phyloP scores from a whole-genome alignment of 768 basidiomycete species.

The Dioszegia crocea region DNA sequence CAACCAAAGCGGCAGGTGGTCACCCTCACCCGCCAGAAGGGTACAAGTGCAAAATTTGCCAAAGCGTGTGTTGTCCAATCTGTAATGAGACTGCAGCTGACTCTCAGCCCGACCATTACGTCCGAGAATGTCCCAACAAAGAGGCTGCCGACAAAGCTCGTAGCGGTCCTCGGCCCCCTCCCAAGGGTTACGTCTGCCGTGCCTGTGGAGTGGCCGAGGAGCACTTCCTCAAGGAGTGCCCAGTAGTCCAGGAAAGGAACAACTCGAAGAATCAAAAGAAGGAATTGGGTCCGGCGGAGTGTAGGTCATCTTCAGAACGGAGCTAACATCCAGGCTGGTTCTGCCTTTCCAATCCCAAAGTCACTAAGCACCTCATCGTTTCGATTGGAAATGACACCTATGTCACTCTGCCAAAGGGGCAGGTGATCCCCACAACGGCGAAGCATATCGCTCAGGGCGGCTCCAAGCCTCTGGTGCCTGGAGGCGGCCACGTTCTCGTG shows the following conservation, averaged over 20 bases:
- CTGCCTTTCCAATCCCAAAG: constrained; percentile 87
- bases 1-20: constrained; percentile 28
- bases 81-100: too few relatives aligned
- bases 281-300: constrained; percentile 61
- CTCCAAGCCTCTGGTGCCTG: constrained; percentile 62
- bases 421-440: constrained; percentile 69
- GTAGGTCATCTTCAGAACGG: constrained; percentile 53
- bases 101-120: constrained; percentile 67
- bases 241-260: constrained; percentile 57
- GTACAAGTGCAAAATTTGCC: constrained; percentile 83
- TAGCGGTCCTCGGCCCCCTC: constrained; percentile 18
- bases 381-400: constrained; percentile 92
- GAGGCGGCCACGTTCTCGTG: constrained; percentile 92
- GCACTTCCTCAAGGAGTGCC: constrained; percentile 85
- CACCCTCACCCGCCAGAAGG: constrained; percentile 66
- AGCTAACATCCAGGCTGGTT: constrained; percentile 71
- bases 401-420: constrained; percentile 91
- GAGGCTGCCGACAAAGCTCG: constrained; percentile 53
- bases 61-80: constrained; percentile 54
- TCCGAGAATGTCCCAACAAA: constrained; percentile 81
- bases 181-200: constrained; percentile 67
- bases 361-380: constrained; percentile 94
- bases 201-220: constrained; percentile 75
- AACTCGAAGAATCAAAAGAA: constrained; percentile 52
- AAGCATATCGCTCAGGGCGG: constrained; percentile 48